Conservation (phyloP, 192 early-diverging fungal species). For the Linnemannia elongata region DNA sequence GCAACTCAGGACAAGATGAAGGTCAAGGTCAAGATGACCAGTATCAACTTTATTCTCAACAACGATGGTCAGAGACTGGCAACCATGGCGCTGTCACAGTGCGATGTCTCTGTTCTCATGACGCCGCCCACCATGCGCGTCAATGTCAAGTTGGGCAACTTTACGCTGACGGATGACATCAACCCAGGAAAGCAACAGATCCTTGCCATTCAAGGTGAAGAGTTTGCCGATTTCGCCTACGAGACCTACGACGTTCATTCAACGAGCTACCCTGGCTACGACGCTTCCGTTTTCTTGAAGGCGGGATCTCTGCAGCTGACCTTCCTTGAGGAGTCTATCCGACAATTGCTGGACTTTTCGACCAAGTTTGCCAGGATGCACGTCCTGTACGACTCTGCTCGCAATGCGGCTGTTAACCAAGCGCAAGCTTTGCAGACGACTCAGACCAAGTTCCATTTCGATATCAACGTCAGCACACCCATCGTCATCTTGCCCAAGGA, state of each 20-base stretch:
- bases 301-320: conserved; percentile 87
- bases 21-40: conserved; percentile 81
- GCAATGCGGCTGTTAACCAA: conserved; percentile 84
- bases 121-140: conserved; percentile 71
- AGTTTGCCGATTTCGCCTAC: conserved; percentile 90
- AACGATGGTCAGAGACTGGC: conserved; percentile 85
- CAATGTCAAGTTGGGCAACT: conserved; percentile 78
- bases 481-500: conserved; percentile 85
- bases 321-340: conserved; percentile 83
- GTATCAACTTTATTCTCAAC: conserved; percentile 87
- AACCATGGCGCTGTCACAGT: conserved; percentile 77
- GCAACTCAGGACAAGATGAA: conserved; percentile 70
- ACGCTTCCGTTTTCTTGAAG: conserved; percentile 79
- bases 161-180: conserved; percentile 76
- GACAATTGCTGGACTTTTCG: conserved; percentile 80
- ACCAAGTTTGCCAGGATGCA: conserved; percentile 93
- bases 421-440: conserved; percentile 84
- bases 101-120: conserved; percentile 77
- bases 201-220: conserved; percentile 87
- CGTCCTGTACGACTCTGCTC: conserved; percentile 87
- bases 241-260: conserved; percentile 79
- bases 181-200: conserved; percentile 66
- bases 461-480: conserved; percentile 87
- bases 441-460: conserved; percentile 86
- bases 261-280: conserved; percentile 85